These are phyloP conservation scores for Scytalidium sp. DNA, from an alignment of 2,329 filamentous ascomycete species.

Conservation along the genomic window DNA sequence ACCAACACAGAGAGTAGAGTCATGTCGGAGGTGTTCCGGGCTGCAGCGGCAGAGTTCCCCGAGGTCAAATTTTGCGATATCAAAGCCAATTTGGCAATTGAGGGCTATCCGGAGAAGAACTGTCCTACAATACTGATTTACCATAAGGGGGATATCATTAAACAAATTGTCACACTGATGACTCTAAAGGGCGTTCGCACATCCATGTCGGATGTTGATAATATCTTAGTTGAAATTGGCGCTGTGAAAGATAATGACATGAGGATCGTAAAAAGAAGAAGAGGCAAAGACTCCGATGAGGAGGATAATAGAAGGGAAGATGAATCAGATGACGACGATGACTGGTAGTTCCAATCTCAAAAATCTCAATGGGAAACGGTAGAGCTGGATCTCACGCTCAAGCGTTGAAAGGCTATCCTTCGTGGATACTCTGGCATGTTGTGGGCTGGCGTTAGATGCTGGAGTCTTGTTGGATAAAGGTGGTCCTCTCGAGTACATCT, in stretches of 20 bases:
- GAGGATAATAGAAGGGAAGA: conserved; percentile 22
- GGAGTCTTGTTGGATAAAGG: not conserved
- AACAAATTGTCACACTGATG: conserved; percentile 85
- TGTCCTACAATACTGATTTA: conserved; percentile 94
- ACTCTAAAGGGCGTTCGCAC: conserved; percentile 73
- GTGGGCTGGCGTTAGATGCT: not conserved
- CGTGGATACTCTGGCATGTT: not conserved
- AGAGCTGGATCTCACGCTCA: no score
- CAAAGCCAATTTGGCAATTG: conserved; percentile 85
- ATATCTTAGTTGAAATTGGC: conserved; percentile 76
- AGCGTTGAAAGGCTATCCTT: no score
- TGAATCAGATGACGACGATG: conserved; percentile 38
- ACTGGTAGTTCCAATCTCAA: conserved; percentile 44
- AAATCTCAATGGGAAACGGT: no score
- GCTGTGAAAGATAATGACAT: conserved; percentile 77
- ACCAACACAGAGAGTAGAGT: conserved; percentile 84
- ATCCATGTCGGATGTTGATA: conserved; percentile 72
- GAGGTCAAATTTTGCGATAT: conserved; percentile 99
- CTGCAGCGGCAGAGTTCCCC: conserved; percentile 79
- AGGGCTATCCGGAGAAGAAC: conserved; percentile 92
- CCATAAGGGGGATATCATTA: conserved; percentile 86
- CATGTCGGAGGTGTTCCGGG: conserved; percentile 80
- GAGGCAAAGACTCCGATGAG: conserved; percentile 25
- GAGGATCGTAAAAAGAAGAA: conserved; percentile 50
- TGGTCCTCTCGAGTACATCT: not conserved